Base-by-base conservation (phyloP, 1,284 basidiomycete species). In the Fomes fomentarius region DNA sequence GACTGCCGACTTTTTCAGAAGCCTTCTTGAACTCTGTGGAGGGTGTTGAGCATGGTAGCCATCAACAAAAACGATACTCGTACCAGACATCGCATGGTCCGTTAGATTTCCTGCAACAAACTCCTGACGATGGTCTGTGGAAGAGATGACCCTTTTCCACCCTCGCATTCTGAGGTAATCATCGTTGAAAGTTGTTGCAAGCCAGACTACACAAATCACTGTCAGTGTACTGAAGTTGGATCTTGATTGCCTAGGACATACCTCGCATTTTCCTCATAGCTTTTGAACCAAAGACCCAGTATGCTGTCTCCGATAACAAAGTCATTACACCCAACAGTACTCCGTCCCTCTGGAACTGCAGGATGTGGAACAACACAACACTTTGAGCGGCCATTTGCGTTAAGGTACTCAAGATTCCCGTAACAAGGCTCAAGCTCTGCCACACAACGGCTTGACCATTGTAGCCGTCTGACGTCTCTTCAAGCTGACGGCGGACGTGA, bases 101-200 rank as follows among this genome's bases (percentile, higher is more conserved):
- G 76, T 73, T 42, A 92, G 72, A 33, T 82, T 81, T 4, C 85
- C 82, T 0, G 88, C 87, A 4, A 91, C 84, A 30, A 92, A 72
- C 66, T 92, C 90, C 62, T 91, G 84, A 17, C 89, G 79, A 63
- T 91, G 84, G 12, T 62, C 47, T 21, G 73, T 65, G 28, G 79
- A 70, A 47, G 71, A 73, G 3, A 86, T 78, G 21, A 83, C 66
- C 43, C 74, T 73, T 55, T 87, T 84, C 60, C 88, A 68, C 3
- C 88, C 89, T 63, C 86, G 78, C 66, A 84, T 78, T 26, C 75
- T 76, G 34, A 89, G 67, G 56, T 80, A 91, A 54, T 87, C 79
- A 1, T 75, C 47, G 63, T 90, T 74, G 41, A 72, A 82, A 7
- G 85, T 88, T 1, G 85, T 90, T 4, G 89, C 89, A 24, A 84